A percentile compares a stretch with the other conserved stretches of the same genome.
Evolutionary conservation across 169 alveolate species (phyloP).

Genomic region (Plasmodium cynomolgi): DNA sequence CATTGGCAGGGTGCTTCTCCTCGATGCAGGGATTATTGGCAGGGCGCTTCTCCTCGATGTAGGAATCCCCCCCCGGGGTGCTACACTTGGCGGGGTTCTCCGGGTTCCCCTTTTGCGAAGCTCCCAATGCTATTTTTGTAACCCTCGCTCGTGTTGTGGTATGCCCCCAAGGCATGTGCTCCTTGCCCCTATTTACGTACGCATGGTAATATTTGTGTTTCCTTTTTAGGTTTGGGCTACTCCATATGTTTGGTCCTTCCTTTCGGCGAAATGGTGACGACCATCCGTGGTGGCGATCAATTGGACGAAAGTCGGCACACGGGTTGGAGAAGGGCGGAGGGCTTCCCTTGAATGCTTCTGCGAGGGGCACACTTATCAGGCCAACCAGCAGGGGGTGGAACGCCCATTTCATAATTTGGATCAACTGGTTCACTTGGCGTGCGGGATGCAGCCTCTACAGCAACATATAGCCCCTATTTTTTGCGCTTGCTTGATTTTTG

Average conservation of each 20-base stretch:
- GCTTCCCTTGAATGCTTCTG: not conserved
- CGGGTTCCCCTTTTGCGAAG: not conserved
- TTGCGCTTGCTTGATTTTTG: not conserved
- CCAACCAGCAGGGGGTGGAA: not conserved
- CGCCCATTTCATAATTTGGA: not conserved
- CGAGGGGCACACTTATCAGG: not conserved
- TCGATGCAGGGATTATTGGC: too few species aligned
- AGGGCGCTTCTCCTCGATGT: too few species aligned
- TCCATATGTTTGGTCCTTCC: not conserved
- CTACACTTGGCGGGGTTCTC: not conserved
- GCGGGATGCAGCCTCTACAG: not conserved
- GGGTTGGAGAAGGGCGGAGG: not conserved
- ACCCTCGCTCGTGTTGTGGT: not conserved
- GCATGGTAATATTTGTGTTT: not conserved
- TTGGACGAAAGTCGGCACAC: not conserved
- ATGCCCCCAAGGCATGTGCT: not conserved
- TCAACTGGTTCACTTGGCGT: not conserved
- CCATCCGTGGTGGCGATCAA: not conserved
- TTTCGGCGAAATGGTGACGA: not conserved
- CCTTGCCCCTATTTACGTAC: not conserved
- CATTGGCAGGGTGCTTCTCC: not conserved
- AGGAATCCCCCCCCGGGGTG: not conserved
- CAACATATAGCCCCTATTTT: not conserved
- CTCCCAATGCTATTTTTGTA: not conserved
- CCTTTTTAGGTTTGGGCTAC: not conserved